Evolutionary conservation across 2,329 filamentous ascomycete genomes (phyloP).

Genomic region (Aaosphaeria arxii): DNA sequence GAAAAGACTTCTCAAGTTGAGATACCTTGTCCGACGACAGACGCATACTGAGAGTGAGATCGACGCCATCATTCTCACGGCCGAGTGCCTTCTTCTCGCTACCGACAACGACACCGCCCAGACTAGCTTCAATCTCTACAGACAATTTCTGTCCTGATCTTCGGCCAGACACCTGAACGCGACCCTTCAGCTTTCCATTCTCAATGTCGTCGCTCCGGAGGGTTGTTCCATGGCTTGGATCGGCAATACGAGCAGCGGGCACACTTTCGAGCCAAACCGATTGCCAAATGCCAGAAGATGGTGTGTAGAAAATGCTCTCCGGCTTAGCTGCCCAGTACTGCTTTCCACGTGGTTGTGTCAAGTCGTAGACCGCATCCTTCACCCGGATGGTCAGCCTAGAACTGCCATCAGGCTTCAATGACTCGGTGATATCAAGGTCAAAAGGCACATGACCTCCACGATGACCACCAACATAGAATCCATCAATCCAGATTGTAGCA

Average conservation of each 20-base stretch:
- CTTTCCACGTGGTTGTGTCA: slow-evolving; percentile 65
- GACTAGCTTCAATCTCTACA: slow-evolving; percentile 54
- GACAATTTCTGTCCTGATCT: slow-evolving; percentile 45
- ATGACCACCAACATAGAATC: slow-evolving; percentile 53
- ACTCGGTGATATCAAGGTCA: slow-evolving; percentile 56
- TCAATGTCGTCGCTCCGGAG: slow-evolving; percentile 55
- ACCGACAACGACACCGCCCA: slow-evolving; percentile 49
- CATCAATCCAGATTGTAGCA: slow-evolving; percentile 56
- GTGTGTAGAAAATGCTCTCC: slow-evolving; percentile 60
- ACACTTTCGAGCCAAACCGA: slow-evolving; percentile 57
- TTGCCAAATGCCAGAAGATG: slow-evolving; percentile 59
- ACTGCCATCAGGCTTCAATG: slow-evolving; percentile 13
- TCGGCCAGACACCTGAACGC: slow-evolving; percentile 50
- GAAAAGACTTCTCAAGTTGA: slow-evolving; percentile 30
- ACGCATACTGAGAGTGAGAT: slow-evolving; percentile 49
- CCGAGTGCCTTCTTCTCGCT: slow-evolving; percentile 45
- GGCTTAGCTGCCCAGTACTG: slow-evolving; percentile 63
- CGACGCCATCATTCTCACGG: slow-evolving; percentile 49
- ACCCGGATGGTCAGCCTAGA: slow-evolving; percentile 55
- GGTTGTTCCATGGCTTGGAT: slow-evolving; percentile 58
- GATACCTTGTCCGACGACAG: slow-evolving; percentile 43
- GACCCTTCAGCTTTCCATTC: slow-evolving; percentile 50
- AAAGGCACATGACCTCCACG: slow-evolving; percentile 59
- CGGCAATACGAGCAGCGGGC: slow-evolving; percentile 51
- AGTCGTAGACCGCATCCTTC: slow-evolving; percentile 62